Evolutionary conservation across 78 protist genomes (phyloP), one percentile per base, ranked within the genome.

Genomic region (Polysphondylium violaceum): DNA sequence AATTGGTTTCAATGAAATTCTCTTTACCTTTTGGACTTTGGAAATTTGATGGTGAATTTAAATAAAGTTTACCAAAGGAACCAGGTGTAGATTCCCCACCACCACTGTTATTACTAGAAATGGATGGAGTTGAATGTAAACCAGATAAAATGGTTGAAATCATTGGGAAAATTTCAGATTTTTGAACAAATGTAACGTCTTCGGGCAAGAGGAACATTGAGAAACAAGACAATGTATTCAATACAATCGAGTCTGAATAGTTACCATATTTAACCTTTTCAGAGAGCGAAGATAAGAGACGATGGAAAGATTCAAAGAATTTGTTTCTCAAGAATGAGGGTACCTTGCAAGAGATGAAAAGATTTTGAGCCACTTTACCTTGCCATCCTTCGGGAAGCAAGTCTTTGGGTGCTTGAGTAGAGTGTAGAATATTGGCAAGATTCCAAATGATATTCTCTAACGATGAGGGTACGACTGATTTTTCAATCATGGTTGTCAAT

Each of bases 161-260:
- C 56, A 81, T 38, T 67, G 89, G 89, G 47, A 81, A 81, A n/a
- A 81, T 81, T 29, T 81, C 89, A 67, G 63, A 40, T 29, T 40
- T 67, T 56, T 67, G 77, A 6, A 81, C 89, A 27, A 81, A 81
- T 29, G 27, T 40, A 68, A 81, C 55, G 21, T 81, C 89, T 25
- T 81, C 77, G 1, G 89, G 89, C 19, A 81, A 33, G 21, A 81
- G 40, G 68, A 53, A 68, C 8, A 81, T 81, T 8, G 89, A 81
- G 59, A 81, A 81, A 27, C 89, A 81, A 19, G 58, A 68, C n/a
- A 81, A 38, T 23, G 89, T 33, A 40, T 81, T 81, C 50, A 81
- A 60, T 17, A 81, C 58, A 33, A 67, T 67, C 14, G 76, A 21
- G 29, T 81, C 89, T 2, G 76, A 67, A 56, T 25, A 81, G 25